Evolutionary conservation across 192 early-diverging fungal genomes (phyloP).

Genomic region (Phycomyces blakesleeanus): DNA sequence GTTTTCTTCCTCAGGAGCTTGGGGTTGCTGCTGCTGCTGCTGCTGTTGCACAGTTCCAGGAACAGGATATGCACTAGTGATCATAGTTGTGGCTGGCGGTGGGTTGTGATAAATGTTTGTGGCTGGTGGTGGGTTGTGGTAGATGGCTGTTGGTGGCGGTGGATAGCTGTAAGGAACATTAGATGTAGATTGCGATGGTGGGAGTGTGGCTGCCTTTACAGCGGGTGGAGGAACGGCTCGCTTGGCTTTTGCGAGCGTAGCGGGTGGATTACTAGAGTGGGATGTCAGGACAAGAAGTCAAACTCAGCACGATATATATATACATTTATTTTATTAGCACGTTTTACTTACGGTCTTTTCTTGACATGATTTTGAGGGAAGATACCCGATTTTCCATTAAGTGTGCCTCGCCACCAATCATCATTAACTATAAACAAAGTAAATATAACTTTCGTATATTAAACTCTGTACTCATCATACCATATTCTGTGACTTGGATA

Average conservation of each 20-base stretch:
- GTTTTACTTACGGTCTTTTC: conserved; percentile 21
- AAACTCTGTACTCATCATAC: too few species aligned
- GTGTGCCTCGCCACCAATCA: conserved; percentile 35
- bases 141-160: conserved; percentile 23
- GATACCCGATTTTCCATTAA: conserved; percentile 28
- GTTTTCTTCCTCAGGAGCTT: background rate
- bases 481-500: conserved; percentile 47
- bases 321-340: background rate
- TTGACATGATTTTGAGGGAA: conserved; percentile 37
- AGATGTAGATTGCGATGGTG: background rate
- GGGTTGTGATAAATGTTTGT: background rate
- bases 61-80: conserved; percentile 8
- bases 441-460: background rate
- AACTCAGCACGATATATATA: background rate
- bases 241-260: conserved; percentile 1
- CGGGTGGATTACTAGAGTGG: background rate
- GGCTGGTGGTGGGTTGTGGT: conserved; percentile 11
- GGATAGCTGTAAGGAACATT: conserved; percentile 23
- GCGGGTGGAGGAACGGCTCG: background rate
- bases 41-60: background rate
- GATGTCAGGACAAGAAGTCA: background rate
- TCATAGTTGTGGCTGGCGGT: background rate
- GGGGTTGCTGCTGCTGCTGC: background rate
- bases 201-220: conserved; percentile 8
- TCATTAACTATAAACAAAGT: conserved; percentile 28